Base-by-base conservation (phyloP, 345 rosid genomes). In the Pistacia atlantica region DNA sequence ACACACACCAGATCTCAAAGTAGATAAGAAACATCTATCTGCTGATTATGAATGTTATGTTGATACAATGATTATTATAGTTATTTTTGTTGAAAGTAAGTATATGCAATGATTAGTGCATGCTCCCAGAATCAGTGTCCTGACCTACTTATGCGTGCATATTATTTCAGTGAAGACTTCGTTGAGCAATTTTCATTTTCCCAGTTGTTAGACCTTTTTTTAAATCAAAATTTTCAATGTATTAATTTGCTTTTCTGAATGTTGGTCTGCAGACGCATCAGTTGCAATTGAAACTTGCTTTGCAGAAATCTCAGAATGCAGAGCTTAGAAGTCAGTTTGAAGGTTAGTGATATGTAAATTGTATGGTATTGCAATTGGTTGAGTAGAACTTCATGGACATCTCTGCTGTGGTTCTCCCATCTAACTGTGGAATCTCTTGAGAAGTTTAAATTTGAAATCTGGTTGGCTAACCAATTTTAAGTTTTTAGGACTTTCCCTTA, bases 271-370 rank as follows among this genome's bases (percentile, higher is more conserved):
- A 96, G 97, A 88, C 93, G 64, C 99, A 96, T 78, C 97, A 94
- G 80, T 80, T 94, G 66, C 83, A 84, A 28, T 84, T 94, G 90
- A 96, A 94, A 82, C 97, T 96, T 71, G 85, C 97, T 66, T 80
- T 88, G 80, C 99, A 92, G 73, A 96, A 91, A 87, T 90, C 95
- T 57, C 94, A 89, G 81, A 94, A 90, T 82, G 78, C 90, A 3
- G 97, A 91, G 81, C 90, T 96, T 64, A 89, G 97, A 84, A 87
- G 82, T 82, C 98, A 96, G 59, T 93, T 93, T 80, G 97, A 91
- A 90, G 98, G 99, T 92, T 75, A 55, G 86, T 65, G 56, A 17
- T 75, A 59, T 49, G 4, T 74, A 20, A 45, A 49, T 49, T 46
- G 4, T 72, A 35, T 33, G 57, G 8, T 42, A 42, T 42, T 5